Percentiles rank a stretch among this genome's conserved stretches.
Conservation (phyloP, 306 rosid genomes). For the Senna tora region DNA sequence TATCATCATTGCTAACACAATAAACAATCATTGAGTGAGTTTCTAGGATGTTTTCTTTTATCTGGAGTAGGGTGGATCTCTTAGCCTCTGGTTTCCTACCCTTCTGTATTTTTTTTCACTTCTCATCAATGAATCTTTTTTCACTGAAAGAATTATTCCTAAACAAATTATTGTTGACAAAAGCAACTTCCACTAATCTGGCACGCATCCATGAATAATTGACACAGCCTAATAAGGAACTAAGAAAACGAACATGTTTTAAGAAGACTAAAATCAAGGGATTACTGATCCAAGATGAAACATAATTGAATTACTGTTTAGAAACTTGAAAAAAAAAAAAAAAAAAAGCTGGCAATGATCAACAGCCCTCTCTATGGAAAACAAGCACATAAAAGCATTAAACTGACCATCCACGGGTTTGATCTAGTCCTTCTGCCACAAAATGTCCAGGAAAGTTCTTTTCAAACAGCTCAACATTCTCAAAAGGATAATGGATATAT, state of each 20-base stretch:
- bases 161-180: not conserved
- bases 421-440: slow-evolving; percentile 97
- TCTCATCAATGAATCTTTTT: too few species aligned
- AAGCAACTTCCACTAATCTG: slow-evolving; percentile 19
- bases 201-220: not conserved
- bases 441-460: slow-evolving; percentile 93
- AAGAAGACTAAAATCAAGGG: not conserved
- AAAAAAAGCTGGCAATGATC: slow-evolving; percentile 17
- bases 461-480: slow-evolving; percentile 84
- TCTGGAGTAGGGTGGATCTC: too few species aligned
- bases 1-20: not conserved
- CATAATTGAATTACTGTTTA: slow-evolving; percentile 12
- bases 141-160: too few species aligned
- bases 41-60: too few species aligned
- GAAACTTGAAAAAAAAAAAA: slow-evolving; percentile 17
- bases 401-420: slow-evolving; percentile 97
- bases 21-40: too few species aligned
- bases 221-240: not conserved
- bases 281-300: slow-evolving; percentile 17
- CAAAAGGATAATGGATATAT: slow-evolving; percentile 94
- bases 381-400: slow-evolving; percentile 27
- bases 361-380: slow-evolving; percentile 17
- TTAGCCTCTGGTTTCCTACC: too few species aligned
- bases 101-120: too few species aligned
- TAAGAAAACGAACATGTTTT: not conserved